Base-by-base conservation (phyloP, 257 asterid species). In the Nicotiana knightiana region DNA sequence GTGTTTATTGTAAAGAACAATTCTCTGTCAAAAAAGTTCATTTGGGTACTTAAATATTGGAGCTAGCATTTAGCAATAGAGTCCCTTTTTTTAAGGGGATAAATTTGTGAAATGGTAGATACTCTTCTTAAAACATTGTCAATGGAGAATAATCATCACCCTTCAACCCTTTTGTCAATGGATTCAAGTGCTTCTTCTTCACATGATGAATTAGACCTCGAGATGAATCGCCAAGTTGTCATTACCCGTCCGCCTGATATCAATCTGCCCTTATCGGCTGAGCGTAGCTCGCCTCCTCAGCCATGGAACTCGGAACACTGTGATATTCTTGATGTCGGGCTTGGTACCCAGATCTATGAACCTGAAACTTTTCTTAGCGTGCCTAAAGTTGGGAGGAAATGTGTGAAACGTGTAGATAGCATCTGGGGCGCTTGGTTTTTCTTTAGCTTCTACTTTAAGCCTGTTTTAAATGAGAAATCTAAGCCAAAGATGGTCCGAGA, bases 341-440 rank as follows among this genome's bases (percentile, higher is more conserved):
- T 90, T 4, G 89, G 94, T 16, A 87, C 91, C 28, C 94, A 89
- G 61, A 64, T 88, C 77, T 87, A 85, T 55, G 94, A 91, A 77
- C 82, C 92, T 0, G 97, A 90, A 51, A 88, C 82, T 70, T 86
- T 89, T 26, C 84, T 89, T 62, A 85, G 82, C 62, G 85, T 82
- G 55, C 89, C 96, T 9, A 93, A 93, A 79, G 81, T 80, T 35
- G 94, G 88, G 43, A 76, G 92, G 68, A 90, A 89, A 79, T 89
- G 91, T 70, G 91, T 90, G 0, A 93, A 91, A 80, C 84, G 94
- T 67, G 76, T 90, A 55, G 97, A 93, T 71, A 89, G 92, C 83
- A 89, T 91, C 9, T 93, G 97, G 97, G 96, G 97, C 1, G 97
- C 97, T 24, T 93, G 97, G 97, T 89, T 91, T 79, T 93, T 93